Evolutionary conservation across 257 asterid species (phyloP).

Genomic region (Mitragyna speciosa): DNA sequence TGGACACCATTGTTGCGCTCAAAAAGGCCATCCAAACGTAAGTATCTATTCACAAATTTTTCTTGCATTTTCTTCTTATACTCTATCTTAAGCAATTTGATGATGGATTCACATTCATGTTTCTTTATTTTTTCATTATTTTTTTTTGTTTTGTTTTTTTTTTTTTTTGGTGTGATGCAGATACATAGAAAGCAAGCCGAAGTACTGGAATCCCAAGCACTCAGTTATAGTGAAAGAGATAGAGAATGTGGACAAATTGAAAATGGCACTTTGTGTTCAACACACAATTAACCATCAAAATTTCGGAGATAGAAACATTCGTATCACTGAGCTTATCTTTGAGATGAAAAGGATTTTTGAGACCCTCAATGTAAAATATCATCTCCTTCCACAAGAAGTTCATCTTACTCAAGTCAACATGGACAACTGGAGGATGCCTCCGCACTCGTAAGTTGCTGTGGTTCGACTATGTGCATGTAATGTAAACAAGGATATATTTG

Average conservation of each 20-base stretch:
- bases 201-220: constrained; percentile 63
- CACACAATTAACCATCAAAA: constrained; percentile 66
- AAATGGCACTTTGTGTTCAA: constrained; percentile 49
- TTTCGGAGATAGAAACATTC: constrained; percentile 44
- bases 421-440: constrained; percentile 11
- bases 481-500: neutral
- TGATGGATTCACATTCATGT: too few species aligned
- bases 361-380: constrained; percentile 42
- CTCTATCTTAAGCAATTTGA: neutral
- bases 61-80: neutral
- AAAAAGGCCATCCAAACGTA: constrained; percentile 58
- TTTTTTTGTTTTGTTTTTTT: neutral
- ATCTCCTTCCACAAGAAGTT: constrained; percentile 59
- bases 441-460: neutral
- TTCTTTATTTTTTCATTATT: too few species aligned
- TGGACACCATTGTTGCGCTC: constrained; percentile 50
- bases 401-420: constrained; percentile 40
- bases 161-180: constrained; percentile 19
- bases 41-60: neutral
- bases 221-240: constrained; percentile 54
- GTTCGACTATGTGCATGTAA: too few species aligned
- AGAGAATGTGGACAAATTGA: constrained; percentile 45
- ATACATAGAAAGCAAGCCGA: constrained; percentile 65
- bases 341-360: constrained; percentile 62
- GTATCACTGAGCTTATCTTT: constrained; percentile 48